These are phyloP conservation scores for Coniochaeta prunicola DNA, from an alignment of 2,329 filamentous ascomycete genomes.

Conservation along the genomic window DNA sequence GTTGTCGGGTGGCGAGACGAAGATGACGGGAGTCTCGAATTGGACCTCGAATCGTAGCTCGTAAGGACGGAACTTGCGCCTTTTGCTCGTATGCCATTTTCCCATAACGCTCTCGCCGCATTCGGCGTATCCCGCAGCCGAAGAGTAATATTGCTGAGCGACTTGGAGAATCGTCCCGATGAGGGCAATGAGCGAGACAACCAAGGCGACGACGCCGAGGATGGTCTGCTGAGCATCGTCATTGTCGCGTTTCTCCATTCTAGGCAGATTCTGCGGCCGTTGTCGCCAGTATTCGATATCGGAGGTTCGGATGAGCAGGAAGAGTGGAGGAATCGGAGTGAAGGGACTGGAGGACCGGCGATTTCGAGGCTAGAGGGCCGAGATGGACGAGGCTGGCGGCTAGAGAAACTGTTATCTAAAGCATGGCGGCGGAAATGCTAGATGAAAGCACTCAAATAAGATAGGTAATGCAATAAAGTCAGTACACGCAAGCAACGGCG, in stretches of 20 bases:
- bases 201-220: conserved; percentile 35
- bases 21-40: conserved; percentile 43
- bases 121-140: conserved; percentile 40
- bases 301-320: background rate
- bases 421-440: background rate
- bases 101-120: conserved; percentile 42
- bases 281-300: background rate
- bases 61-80: conserved; percentile 29
- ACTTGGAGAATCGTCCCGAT: conserved; percentile 38
- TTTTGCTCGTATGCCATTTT: conserved; percentile 33
- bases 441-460: background rate
- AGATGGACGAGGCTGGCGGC: background rate
- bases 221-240: conserved; percentile 19
- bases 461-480: background rate
- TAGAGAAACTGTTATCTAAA: background rate
- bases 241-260: background rate
- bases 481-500: background rate
- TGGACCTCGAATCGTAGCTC: conserved; percentile 43
- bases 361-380: background rate
- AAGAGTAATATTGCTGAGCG: conserved; percentile 41
- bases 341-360: background rate
- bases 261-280: background rate
- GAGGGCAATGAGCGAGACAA: conserved; percentile 40
- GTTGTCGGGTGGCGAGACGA: conserved; percentile 37
- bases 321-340: background rate